phyloP scores from a whole-genome alignment of 768 basidiomycete genomes.

The Pisolithus marmoratus region DNA sequence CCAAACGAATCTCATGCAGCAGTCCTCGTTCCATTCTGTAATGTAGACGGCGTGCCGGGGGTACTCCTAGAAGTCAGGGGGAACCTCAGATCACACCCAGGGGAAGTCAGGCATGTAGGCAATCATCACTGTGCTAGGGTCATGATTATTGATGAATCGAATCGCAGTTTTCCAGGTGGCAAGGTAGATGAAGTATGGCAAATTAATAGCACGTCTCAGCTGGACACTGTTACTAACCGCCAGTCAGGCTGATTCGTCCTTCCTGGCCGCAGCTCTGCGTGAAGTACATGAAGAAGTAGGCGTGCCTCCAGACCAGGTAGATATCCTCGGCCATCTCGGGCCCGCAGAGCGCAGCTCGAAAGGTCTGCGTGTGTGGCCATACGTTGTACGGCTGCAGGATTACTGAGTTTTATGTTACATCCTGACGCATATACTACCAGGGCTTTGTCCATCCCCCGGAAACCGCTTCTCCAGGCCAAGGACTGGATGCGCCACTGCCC shows the following conservation, averaged over 20 bases:
- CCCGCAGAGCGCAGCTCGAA: conserved; percentile 54
- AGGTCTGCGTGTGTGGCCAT: conserved; percentile 69
- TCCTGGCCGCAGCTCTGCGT: conserved; percentile 54
- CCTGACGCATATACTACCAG: conserved; percentile 11
- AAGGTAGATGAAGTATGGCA: conserved; percentile 53
- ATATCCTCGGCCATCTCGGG: conserved; percentile 60
- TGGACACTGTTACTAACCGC: conserved; percentile 2
- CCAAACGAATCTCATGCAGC: conserved; percentile 48
- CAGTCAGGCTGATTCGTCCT: conserved; percentile 46
- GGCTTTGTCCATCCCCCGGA: conserved; percentile 35
- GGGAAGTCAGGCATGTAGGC: conserved; percentile 67
- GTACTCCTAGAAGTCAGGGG: conserved; percentile 70
- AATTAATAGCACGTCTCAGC: neutral
- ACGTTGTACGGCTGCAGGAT: conserved; percentile 48
- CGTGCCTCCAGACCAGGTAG: conserved; percentile 50
- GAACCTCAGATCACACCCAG: conserved; percentile 61
- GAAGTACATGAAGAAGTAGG: conserved; percentile 76
- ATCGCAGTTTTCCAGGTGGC: conserved; percentile 70
- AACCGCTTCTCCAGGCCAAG: conserved; percentile 9
- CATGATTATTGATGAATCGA: neutral
- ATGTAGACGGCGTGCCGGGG: conserved; percentile 59
- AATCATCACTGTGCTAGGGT: neutral
- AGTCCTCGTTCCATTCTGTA: conserved; percentile 74
- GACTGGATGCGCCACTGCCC: conserved; percentile 44
- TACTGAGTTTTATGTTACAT: neutral